phyloP scores from a whole-genome alignment of 2,329 filamentous ascomycete species.

The Beauveria caledonica region DNA sequence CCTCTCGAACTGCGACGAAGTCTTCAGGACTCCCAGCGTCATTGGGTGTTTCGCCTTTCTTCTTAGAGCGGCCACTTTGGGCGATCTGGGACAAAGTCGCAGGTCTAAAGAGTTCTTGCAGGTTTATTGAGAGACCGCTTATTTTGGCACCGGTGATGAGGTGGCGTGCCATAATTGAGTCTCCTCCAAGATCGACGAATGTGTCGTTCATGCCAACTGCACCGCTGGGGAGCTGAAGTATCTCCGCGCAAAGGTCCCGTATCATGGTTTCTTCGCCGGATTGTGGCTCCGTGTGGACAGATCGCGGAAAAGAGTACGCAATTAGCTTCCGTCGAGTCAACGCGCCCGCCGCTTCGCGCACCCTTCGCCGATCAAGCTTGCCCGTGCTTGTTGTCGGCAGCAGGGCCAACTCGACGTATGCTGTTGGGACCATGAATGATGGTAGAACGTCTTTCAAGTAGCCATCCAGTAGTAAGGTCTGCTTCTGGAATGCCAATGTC shows the following conservation, averaged over 20 bases:
- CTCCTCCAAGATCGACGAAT: slow-evolving; percentile 1
- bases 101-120: background rate
- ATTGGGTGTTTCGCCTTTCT: background rate
- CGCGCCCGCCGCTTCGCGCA: background rate
- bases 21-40: background rate
- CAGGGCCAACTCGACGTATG: background rate
- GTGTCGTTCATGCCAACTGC: slow-evolving; percentile 2
- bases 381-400: background rate
- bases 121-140: background rate
- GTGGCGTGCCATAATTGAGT: background rate
- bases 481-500: background rate
- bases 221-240: background rate
- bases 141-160: background rate
- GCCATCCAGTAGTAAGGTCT: background rate
- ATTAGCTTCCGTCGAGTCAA: background rate
- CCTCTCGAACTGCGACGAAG: background rate
- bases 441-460: background rate
- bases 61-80: no score
- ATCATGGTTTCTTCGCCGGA: background rate
- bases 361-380: background rate
- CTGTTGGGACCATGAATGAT: background rate
- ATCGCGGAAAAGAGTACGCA: background rate
- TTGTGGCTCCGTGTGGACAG: background rate
- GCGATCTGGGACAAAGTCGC: background rate
- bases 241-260: background rate